A percentile compares a stretch with the other conserved stretches of the same genome.
Evolutionary conservation across 169 alveolate genomes (phyloP).

Genomic region (Blepharisma undulans): DNA sequence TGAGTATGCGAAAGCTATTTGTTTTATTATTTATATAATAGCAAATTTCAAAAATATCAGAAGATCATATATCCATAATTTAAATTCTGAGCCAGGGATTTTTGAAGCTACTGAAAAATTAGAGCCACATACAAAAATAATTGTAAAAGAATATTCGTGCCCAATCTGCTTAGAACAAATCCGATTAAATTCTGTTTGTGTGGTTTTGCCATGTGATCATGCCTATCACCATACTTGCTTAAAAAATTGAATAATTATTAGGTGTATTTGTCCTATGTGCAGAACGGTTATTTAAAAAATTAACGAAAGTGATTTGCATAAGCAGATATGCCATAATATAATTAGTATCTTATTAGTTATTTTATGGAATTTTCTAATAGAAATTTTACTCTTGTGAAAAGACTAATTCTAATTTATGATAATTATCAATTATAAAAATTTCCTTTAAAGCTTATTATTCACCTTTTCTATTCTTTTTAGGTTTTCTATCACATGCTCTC

Average conservation of each 20-base stretch:
- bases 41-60: neutral
- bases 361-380: neutral
- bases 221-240: neutral
- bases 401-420: neutral
- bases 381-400: too few relatives aligned
- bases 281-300: neutral
- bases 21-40: neutral
- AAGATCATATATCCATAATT: neutral
- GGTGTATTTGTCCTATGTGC: neutral
- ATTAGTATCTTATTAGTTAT: neutral
- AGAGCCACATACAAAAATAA: neutral
- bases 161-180: neutral
- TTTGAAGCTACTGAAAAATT: neutral
- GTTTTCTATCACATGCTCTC: conserved; percentile 17
- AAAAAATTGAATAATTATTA: neutral
- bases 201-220: neutral
- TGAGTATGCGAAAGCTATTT: neutral
- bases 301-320: neutral
- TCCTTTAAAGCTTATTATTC: neutral
- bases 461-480: neutral
- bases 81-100: neutral
- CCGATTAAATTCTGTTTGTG: neutral
- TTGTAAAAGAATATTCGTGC: neutral
- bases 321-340: neutral
- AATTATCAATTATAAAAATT: too few relatives aligned